Percentiles rank a stretch among this genome's conserved stretches.
phyloP scores from a whole-genome alignment of 1,284 basidiomycete species.

The Athelia sp. region DNA sequence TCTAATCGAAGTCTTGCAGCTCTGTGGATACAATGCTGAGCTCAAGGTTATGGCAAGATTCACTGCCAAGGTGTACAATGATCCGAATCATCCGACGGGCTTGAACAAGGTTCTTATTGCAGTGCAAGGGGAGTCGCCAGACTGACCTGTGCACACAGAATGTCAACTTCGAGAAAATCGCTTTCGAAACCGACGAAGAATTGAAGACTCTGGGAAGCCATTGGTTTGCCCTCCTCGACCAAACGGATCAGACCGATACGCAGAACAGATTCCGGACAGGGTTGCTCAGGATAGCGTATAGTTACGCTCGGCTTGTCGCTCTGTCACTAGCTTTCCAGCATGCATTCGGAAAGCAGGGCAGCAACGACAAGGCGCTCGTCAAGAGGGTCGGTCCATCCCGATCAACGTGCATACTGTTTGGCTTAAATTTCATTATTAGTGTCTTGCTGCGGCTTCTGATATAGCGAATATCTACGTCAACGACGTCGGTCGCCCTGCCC shows the following conservation, averaged over 20 bases:
- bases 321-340: slow-evolving; percentile 77
- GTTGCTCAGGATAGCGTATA: slow-evolving; percentile 58
- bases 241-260: slow-evolving; percentile 44
- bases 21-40: slow-evolving; percentile 70
- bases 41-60: slow-evolving; percentile 62
- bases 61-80: slow-evolving; percentile 58
- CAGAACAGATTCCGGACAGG: slow-evolving; percentile 59
- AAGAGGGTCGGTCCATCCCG: slow-evolving; percentile 44
- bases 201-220: slow-evolving; percentile 44
- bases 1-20: slow-evolving; percentile 36
- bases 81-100: slow-evolving; percentile 68
- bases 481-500: slow-evolving; percentile 49
- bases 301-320: slow-evolving; percentile 63
- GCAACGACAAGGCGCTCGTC: slow-evolving; percentile 61
- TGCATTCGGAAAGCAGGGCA: slow-evolving; percentile 52
- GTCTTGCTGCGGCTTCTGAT: slow-evolving; percentile 55
- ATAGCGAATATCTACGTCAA: slow-evolving; percentile 62
- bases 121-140: background rate
- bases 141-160: slow-evolving; percentile 30
- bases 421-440: slow-evolving; percentile 29
- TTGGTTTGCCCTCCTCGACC: slow-evolving; percentile 51
- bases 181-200: slow-evolving; percentile 61
- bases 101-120: slow-evolving; percentile 55
- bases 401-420: background rate
- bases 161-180: slow-evolving; percentile 58